Evolutionary conservation across 2,329 filamentous ascomycete species (phyloP), one percentile per base, ranked within the genome.

Genomic region (Bipolaris cookei): DNA sequence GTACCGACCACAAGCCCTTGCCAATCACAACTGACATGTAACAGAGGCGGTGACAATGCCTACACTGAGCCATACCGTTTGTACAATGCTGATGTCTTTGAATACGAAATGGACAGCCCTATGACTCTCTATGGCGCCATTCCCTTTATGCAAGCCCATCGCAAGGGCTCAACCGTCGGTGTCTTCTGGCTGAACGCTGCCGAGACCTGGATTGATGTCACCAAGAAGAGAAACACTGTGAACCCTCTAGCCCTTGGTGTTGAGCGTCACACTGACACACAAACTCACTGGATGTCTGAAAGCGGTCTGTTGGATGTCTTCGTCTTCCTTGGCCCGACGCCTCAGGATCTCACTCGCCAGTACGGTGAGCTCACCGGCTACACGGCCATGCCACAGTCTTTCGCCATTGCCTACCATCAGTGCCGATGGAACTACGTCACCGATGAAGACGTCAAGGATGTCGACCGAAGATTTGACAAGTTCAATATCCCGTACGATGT

Each of bases 41-140:
- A 3, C 55, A 83, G 82, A 51, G 95, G 94, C 50, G 92, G 92
- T 21, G 86, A 92, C 18, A 92, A 90, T 59, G 91, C 92, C 68
- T 92, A 95, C 77, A 82, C 84, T 8, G 91, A 99, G 61, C 95
- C 95, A 0, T 99, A 99, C 79, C 87, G 95, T 35, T 79, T 99
- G 76, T 97, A 97, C 81, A 99, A 99, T 76, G 86, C 91, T 30
- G 95, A 99, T 75, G 95, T 99, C 10, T 99, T 99, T 68, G 95
- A 99, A 79, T 99, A 99, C 76, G 89, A 97, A 68, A 85, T 97
- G 68, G 91, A 98, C 77, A 98, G 92, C 77, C 93, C 95, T 0
- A 99, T 99, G 95, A 98, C 95, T 0, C 84, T 99, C 1, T 99
- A 99, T 71, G 95, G 95, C n/a, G 83, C 92, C 6, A 98, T 99